A percentile compares a stretch with the other conserved stretches of the same genome.
phyloP scores from a whole-genome alignment of 1,284 basidiomycete genomes.

The Boletellus deceptivus region DNA sequence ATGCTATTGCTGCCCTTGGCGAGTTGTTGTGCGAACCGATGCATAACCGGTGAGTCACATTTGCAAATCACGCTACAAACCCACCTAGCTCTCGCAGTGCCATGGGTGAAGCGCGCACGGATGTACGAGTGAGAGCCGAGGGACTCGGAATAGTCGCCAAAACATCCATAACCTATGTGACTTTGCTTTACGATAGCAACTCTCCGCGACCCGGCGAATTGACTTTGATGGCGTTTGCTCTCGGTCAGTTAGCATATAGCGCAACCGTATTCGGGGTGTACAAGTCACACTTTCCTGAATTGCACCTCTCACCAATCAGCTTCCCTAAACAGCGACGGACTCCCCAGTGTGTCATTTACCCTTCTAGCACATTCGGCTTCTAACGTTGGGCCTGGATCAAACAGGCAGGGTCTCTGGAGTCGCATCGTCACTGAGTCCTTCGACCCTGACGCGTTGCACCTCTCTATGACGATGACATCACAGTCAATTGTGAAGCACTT shows the following conservation, averaged over 20 bases:
- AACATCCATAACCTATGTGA: constrained; percentile 65
- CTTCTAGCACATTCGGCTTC: not conserved
- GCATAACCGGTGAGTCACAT: constrained; percentile 61
- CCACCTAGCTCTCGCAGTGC: constrained; percentile 42
- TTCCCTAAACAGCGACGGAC: constrained; percentile 13
- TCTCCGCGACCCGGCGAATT: constrained; percentile 36
- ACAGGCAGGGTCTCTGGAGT: constrained; percentile 16
- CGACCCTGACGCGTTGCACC: constrained; percentile 49
- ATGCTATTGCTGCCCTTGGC: constrained; percentile 68
- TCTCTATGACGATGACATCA: constrained; percentile 77
- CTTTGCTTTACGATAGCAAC: constrained; percentile 51
- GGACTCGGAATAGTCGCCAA: constrained; percentile 78
- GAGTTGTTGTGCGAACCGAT: constrained; percentile 84
- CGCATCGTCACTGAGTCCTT: constrained; percentile 34
- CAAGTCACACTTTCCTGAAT: constrained; percentile 27
- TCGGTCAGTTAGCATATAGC: constrained; percentile 78
- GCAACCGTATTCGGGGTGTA: constrained; percentile 40
- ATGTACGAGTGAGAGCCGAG: constrained; percentile 77
- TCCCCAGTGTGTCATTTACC: constrained; percentile 18
- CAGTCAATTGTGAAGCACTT: constrained; percentile 93
- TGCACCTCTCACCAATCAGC: constrained; percentile 24
- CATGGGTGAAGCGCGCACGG: constrained; percentile 65
- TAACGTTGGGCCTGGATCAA: not conserved
- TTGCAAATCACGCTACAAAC: constrained; percentile 4
- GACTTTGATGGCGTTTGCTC: constrained; percentile 78